phyloP scores from a whole-genome alignment of 2,329 filamentous ascomycete species.

The Xylariaceae sp. region DNA sequence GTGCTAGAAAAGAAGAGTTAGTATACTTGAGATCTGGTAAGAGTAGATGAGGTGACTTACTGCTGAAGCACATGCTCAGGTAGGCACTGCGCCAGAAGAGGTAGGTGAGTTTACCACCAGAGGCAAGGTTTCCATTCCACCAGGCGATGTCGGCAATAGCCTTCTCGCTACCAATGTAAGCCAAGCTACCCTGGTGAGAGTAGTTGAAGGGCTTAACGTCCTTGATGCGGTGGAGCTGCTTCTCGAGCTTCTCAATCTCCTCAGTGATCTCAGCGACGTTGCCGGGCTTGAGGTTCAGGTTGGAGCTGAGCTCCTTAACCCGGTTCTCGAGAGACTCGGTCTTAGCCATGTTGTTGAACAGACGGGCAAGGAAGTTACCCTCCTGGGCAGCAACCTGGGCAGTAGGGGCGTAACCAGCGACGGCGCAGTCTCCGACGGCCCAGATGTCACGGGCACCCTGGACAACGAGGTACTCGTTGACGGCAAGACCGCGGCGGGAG shows the following conservation, averaged over 20 bases:
- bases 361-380: constrained; percentile 85
- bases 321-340: constrained; percentile 75
- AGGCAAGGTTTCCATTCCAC: constrained; percentile 94
- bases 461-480: constrained; percentile 98
- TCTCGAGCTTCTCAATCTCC: constrained; percentile 82
- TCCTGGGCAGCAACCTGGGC: constrained; percentile 96
- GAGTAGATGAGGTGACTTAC: constrained; percentile 63
- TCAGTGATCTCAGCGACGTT: constrained; percentile 62
- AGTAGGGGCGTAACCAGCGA: constrained; percentile 95
- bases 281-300: constrained; percentile 55
- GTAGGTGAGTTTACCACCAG: constrained; percentile 89
- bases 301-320: constrained; percentile 62
- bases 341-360: constrained; percentile 99
- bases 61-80: constrained; percentile 99
- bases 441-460: constrained; percentile 96
- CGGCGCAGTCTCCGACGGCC: constrained; percentile 95
- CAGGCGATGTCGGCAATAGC: constrained; percentile 96
- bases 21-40: constrained; percentile 17
- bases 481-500: constrained; percentile 86
- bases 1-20: constrained; percentile 50
- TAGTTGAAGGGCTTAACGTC: constrained; percentile 97
- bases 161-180: constrained; percentile 97
- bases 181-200: constrained; percentile 92
- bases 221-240: constrained; percentile 81
- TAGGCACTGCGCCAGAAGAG: constrained; percentile 98